Evolutionary conservation across 768 basidiomycete species (phyloP).

Genomic region (Lepiota venenata): DNA sequence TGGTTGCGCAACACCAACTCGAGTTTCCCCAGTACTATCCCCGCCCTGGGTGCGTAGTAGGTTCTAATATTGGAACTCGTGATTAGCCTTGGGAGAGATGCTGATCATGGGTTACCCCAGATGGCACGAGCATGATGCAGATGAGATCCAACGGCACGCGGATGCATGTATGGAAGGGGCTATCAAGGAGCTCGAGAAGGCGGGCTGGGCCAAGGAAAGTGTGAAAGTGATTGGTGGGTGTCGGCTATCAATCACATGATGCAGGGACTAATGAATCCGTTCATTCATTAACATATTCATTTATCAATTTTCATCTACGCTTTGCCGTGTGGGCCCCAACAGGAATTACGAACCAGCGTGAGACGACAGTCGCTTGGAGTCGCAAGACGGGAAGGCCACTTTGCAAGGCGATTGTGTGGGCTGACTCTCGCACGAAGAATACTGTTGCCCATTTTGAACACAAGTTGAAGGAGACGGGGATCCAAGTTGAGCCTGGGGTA

Average conservation of each 20-base stretch:
- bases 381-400: conserved; percentile 85
- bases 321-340: conserved; percentile 7
- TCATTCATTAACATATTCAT: conserved; percentile 13
- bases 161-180: conserved; percentile 74
- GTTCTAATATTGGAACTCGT: background rate
- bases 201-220: conserved; percentile 76
- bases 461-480: conserved; percentile 67
- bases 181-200: conserved; percentile 62
- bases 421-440: conserved; percentile 88
- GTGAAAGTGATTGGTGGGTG: conserved; percentile 88
- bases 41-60: conserved; percentile 63
- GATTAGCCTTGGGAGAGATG: background rate
- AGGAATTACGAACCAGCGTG: conserved; percentile 97
- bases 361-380: conserved; percentile 94
- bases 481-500: conserved; percentile 63
- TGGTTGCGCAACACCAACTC: conserved; percentile 83
- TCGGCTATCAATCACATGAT: background rate
- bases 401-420: conserved; percentile 93
- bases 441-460: conserved; percentile 78
- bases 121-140: conserved; percentile 95
- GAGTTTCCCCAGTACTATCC: conserved; percentile 96
- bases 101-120: conserved; percentile 30
- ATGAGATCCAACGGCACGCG: conserved; percentile 74
- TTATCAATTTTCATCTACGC: conserved; percentile 15
- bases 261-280: background rate